These are phyloP conservation scores for Fonsecaea monophora DNA, from an alignment of 2,329 filamentous ascomycete species.

Conservation along the genomic window DNA sequence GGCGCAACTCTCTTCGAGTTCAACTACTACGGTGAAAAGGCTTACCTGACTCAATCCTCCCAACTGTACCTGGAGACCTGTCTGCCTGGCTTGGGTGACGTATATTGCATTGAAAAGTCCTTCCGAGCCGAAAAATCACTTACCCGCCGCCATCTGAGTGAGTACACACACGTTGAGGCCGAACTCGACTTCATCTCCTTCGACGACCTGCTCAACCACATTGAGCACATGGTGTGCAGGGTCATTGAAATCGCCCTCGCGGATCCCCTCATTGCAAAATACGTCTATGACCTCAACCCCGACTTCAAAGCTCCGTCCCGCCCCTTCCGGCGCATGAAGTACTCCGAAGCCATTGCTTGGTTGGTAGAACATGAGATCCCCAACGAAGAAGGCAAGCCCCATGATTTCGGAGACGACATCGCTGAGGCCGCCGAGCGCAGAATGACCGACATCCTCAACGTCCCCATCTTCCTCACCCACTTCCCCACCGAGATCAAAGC, in stretches of 20 bases:
- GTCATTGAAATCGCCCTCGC: constrained; percentile 79
- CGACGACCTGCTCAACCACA: constrained; percentile 81
- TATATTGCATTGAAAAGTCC: constrained; percentile 98
- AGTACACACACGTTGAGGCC: constrained; percentile 96
- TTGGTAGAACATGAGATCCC: constrained; percentile 82
- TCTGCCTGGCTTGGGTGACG: constrained; percentile 86
- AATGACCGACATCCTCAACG: constrained; percentile 97
- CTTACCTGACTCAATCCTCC: constrained; percentile 94
- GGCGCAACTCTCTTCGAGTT: constrained; percentile 90
- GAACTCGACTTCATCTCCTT: constrained; percentile 97
- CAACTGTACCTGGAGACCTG: constrained; percentile 98
- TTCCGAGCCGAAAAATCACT: constrained; percentile 98
- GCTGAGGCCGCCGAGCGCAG: constrained; percentile 94
- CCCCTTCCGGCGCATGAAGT: constrained; percentile 94
- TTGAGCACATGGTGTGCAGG: constrained; percentile 86
- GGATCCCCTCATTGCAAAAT: constrained; percentile 73
- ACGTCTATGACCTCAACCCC: constrained; percentile 88
- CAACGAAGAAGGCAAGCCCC: constrained; percentile 84
- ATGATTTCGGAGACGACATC: constrained; percentile 95
- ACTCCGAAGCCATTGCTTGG: constrained; percentile 93
- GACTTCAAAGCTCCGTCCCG: constrained; percentile 80
- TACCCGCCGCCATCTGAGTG: constrained; percentile 89
- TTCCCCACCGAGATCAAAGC: constrained; percentile 98
- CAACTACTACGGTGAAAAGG: constrained; percentile 85
- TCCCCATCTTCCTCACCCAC: constrained; percentile 93